Evolutionary conservation across 73 alveolate species (phyloP), one percentile per base, ranked within the genome.

Genomic region (Stentor roeselii): DNA sequence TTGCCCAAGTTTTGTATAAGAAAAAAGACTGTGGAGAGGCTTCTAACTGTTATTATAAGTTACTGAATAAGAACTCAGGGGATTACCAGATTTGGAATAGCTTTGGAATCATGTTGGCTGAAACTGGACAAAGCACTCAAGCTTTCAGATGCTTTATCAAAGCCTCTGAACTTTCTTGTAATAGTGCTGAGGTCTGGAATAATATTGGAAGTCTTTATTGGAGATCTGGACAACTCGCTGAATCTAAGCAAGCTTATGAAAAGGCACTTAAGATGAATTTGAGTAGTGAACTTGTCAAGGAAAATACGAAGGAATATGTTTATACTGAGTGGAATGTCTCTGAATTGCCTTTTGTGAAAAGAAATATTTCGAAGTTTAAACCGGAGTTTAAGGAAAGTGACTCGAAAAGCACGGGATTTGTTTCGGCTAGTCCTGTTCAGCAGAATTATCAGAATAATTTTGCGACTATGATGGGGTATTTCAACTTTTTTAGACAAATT

Each of bases 121-220:
- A 50, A 21, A 50, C 21, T 50, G 67, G 67, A 11, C 67, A 50
- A 50, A 21, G 30, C 6, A 11, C 67, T 50, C 67, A 50, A 50
- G 67, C 67, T 11, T 50, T 50, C 21, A 50, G 67, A 21, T 50
- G 67, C 21, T 50, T 50, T 50, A 50, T 50, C 21, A 50, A 50
- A 50, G 67, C 67, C 21, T 50, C 67, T 11, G 67, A 50, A 50
- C 6, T 50, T 50, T 6, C 67, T 21, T 21, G 30, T 11, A 50
- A 50, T 50, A 50, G 67, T 50, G 30, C 67, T 50, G 67, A 50
- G 67, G 67, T 50, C 30, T 50, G 67, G 67, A 50, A 50, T 50
- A 50, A 50, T 50, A 50, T 50, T 21, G 67, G 67, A 21, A 11
- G 30, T 50, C 21, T 50, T 6, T 50, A 50, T 50, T 50, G 67